Conservation (phyloP, 495 filamentous ascomycete species). For the Lasiosphaeriaceae sp. region DNA sequence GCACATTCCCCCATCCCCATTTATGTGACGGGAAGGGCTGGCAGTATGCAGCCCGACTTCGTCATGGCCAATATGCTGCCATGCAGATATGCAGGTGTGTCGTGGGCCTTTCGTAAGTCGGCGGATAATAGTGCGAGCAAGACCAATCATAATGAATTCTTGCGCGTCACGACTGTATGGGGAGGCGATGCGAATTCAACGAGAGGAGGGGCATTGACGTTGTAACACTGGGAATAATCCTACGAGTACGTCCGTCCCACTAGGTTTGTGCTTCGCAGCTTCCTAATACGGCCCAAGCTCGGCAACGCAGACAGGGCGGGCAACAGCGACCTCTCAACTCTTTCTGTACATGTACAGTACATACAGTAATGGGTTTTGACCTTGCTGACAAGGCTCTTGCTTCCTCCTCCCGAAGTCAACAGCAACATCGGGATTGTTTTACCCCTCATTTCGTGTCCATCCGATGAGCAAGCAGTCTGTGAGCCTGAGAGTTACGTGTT, state of each 20-base stretch:
- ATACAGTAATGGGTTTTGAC: not conserved
- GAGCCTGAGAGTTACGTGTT: not conserved
- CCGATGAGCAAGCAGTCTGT: too few species aligned
- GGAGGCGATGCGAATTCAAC: too few species aligned
- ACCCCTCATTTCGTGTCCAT: not conserved
- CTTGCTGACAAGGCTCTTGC: not conserved
- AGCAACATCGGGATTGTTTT: not conserved
- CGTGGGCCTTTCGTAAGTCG: slow-evolving; percentile 11
- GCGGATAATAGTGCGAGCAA: not conserved
- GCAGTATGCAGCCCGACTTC: not conserved
- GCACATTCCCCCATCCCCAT: not conserved
- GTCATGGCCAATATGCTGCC: too few species aligned
- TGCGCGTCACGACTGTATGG: too few species aligned
- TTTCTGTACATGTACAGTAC: too few species aligned
- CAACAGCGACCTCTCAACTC: not conserved
- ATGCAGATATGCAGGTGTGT: slow-evolving; percentile 16
- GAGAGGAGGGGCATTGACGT: too few species aligned
- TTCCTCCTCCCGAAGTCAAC: not conserved
- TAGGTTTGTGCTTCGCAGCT: slow-evolving; percentile 11
- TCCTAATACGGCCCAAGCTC: slow-evolving; percentile 14
- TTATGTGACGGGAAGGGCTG: not conserved
- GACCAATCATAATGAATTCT: not conserved
- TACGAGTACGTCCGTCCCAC: too few species aligned
- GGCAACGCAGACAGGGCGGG: not conserved
- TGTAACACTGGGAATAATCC: not conserved